Percentiles rank a stretch among this genome's conserved stretches.
phyloP scores from a whole-genome alignment of 495 filamentous ascomycete species.

The Aspergillus saccharolyticus region DNA sequence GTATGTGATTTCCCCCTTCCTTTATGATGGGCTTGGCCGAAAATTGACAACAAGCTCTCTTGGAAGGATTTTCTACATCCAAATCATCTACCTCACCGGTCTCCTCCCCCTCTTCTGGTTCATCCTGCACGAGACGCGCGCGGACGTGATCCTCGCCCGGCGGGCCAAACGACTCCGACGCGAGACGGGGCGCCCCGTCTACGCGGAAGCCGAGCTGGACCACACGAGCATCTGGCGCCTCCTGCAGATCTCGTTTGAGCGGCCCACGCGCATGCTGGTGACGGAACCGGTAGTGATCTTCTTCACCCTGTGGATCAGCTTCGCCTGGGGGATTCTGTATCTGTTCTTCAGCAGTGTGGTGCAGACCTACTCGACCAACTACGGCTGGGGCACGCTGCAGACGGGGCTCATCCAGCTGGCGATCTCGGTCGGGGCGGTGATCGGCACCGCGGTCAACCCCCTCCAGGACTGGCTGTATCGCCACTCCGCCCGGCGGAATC shows the following conservation, averaged over 20 bases:
- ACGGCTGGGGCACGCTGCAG: slow-evolving; percentile 29
- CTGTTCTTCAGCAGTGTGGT: slow-evolving; percentile 40
- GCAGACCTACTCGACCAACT: slow-evolving; percentile 36
- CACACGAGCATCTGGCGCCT: slow-evolving; percentile 20
- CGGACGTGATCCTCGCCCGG: slow-evolving; percentile 49
- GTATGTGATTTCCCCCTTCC: slow-evolving; percentile 15
- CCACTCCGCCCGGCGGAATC: slow-evolving; percentile 24
- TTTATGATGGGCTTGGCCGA: too few species aligned
- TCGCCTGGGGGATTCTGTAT: slow-evolving; percentile 50
- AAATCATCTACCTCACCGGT: slow-evolving; percentile 46
- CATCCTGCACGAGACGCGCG: slow-evolving; percentile 39
- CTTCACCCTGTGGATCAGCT: slow-evolving; percentile 49
- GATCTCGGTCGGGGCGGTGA: slow-evolving; percentile 37
- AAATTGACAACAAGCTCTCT: too few species aligned
- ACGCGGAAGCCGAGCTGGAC: slow-evolving; percentile 31
- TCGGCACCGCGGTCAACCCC: slow-evolving; percentile 40
- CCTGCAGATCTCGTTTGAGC: slow-evolving; percentile 34
- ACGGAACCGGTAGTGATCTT: slow-evolving; percentile 51
- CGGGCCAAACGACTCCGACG: slow-evolving; percentile 60
- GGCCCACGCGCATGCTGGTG: slow-evolving; percentile 44
- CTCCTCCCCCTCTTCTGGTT: slow-evolving; percentile 40
- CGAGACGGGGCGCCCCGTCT: slow-evolving; percentile 48
- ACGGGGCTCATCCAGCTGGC: slow-evolving; percentile 39
- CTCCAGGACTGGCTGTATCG: slow-evolving; percentile 37
- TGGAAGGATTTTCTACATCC: slow-evolving; percentile 50